Base-by-base conservation (phyloP, 2,329 filamentous ascomycete genomes). In the Aspergillus brasiliensis region DNA sequence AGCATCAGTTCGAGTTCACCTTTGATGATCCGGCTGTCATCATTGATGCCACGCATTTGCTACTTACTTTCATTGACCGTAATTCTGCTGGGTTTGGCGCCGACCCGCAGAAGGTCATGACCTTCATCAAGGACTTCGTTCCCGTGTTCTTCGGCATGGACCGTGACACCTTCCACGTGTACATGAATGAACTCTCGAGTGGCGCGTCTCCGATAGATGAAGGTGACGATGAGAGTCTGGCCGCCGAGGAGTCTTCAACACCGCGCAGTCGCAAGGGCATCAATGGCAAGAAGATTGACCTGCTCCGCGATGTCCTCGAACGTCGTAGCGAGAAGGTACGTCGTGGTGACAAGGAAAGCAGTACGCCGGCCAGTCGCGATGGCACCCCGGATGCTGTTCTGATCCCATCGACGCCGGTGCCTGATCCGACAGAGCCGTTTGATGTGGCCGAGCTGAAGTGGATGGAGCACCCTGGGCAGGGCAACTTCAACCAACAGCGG, bases 221-320 rank as follows among this genome's bases (percentile, higher is more conserved):
- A 46, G 89, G 91, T 64, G 92, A 96, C 58, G 83, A 84, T n/a
- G 89, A 92, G 49, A 89, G 92, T 48, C 79, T 65, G 75, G 79
- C 51, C 74, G 87, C 42, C 82, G 88, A 61, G 85, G 91, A 92
- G 28, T 90, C 90, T 51, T 86, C 86, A 7, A 89, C 90, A 59
- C 84, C 86, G 19, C 86, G 88, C 56, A 85, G 84, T 63, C 87
- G 88, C 62, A 89, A 90, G 77, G 77, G 73, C 48, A 72, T 71
- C 31, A 83, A 89, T 70, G 86, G 85, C 64, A 94, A 90, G 80
- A 93, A 90, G 77, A 86, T 89, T 67, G 83, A 85, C 65, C 89
- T 92, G 71, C 83, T 98, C 40, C 89, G 93, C 67, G 91, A 92
- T 61, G 91, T 97, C 44, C 86, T 99, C 34, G 92, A 97, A 70